Conservation (phyloP, 108 stramenopile species). For the Conticribra guillardii region DNA sequence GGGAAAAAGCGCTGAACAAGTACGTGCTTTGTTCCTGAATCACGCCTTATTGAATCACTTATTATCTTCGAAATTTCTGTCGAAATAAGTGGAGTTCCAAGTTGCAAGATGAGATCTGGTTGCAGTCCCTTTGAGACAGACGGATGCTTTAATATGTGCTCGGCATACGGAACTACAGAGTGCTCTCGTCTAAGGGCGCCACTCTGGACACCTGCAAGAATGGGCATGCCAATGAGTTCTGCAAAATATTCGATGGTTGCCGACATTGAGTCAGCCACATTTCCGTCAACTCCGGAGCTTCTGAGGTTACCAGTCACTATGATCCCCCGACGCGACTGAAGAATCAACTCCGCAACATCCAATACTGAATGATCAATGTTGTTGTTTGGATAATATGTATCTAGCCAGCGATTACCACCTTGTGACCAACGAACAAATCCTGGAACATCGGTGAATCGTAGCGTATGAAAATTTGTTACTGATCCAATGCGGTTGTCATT, state of each 20-base stretch:
- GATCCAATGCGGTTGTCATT: slow-evolving; percentile 70
- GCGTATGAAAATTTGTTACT: slow-evolving; percentile 58
- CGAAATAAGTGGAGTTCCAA: slow-evolving; percentile 86
- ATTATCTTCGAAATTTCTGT: slow-evolving; percentile 76
- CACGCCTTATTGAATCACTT: slow-evolving; percentile 29
- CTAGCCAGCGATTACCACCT: slow-evolving; percentile 56
- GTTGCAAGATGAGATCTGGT: slow-evolving; percentile 87
- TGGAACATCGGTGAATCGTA: slow-evolving; percentile 79
- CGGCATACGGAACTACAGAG: slow-evolving; percentile 77
- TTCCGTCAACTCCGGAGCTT: slow-evolving; percentile 2
- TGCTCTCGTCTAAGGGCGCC: slow-evolving; percentile 63
- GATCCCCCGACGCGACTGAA: slow-evolving; percentile 69
- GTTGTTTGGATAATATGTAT: slow-evolving; percentile 15
- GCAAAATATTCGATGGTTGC: slow-evolving; percentile 70
- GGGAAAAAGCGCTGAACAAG: slow-evolving; percentile 71
- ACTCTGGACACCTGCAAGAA: slow-evolving; percentile 76
- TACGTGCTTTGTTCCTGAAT: slow-evolving; percentile 53
- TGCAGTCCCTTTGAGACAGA: slow-evolving; percentile 58
- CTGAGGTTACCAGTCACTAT: slow-evolving; percentile 83
- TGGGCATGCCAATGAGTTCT: slow-evolving; percentile 67
- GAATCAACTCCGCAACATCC: slow-evolving; percentile 56
- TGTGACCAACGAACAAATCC: slow-evolving; percentile 72
- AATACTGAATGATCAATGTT: slow-evolving; percentile 34
- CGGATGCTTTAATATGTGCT: slow-evolving; percentile 80
- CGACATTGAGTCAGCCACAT: slow-evolving; percentile 36